Conservation (phyloP, 768 basidiomycete genomes). For the Calvatia gigantea region DNA sequence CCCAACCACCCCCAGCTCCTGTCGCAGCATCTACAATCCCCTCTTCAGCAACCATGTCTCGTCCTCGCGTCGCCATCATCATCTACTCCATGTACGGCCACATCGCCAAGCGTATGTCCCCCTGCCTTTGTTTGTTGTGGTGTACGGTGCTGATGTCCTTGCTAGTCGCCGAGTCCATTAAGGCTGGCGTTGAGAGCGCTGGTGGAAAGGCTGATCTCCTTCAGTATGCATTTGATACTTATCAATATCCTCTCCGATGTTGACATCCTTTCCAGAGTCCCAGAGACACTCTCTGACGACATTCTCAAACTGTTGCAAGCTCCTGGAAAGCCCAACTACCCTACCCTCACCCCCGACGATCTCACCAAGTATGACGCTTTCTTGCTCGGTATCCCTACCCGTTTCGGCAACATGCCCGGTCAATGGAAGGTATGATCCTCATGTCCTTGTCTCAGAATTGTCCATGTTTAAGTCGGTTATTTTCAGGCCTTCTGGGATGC, state of each 20-base stretch:
- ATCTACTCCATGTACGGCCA: conserved; percentile 79
- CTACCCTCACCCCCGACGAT: conserved; percentile 46
- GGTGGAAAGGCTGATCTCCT: conserved; percentile 51
- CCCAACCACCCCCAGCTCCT: conserved; percentile 2
- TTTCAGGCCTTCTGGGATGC: conserved; percentile 69
- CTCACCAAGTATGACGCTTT: conserved; percentile 59
- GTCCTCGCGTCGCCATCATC: conserved; percentile 63
- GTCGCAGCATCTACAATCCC: conserved; percentile 9
- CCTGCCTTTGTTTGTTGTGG: neutral
- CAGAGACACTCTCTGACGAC: conserved; percentile 72
- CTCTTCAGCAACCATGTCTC: conserved; percentile 27
- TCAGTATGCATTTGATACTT: conserved; percentile 38
- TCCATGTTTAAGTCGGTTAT: neutral
- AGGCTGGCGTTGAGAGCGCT: conserved; percentile 42
- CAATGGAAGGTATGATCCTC: conserved; percentile 39
- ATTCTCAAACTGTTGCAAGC: conserved; percentile 60
- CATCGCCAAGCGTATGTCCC: conserved; percentile 54
- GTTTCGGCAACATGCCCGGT: conserved; percentile 73
- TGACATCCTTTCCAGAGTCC: conserved; percentile 41
- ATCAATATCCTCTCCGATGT: neutral
- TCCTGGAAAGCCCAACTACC: conserved; percentile 55
- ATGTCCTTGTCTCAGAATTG: neutral
- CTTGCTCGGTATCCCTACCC: conserved; percentile 67
- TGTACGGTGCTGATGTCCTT: conserved; percentile 4
- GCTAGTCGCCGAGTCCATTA: conserved; percentile 58